A percentile compares a stretch with the other conserved stretches of the same genome.
Conservation (phyloP, 805 yeast genomes). For the Zygosaccharomyces bisporus region DNA sequence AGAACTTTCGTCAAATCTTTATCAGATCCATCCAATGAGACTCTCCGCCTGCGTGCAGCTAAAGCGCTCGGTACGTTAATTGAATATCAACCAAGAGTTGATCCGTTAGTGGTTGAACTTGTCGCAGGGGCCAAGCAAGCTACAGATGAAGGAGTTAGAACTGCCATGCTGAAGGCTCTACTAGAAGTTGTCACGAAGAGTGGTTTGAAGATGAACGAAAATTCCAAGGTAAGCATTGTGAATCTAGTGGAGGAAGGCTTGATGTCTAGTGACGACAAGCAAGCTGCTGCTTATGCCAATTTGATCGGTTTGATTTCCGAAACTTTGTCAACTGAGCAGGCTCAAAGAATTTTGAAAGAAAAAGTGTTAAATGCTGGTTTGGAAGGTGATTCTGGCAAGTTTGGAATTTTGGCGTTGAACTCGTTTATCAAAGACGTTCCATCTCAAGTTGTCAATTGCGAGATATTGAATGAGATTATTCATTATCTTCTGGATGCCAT, state of each 20-base stretch:
- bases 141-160: conserved; percentile 66
- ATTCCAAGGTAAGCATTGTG: conserved; percentile 65
- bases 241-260: conserved; percentile 72
- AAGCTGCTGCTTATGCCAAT: conserved; percentile 72
- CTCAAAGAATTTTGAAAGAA: conserved; percentile 50
- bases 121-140: conserved; percentile 68
- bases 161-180: conserved; percentile 81
- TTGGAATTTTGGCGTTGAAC: conserved; percentile 69
- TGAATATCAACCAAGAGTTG: conserved; percentile 88
- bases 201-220: conserved; percentile 71
- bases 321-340: conserved; percentile 62
- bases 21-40: conserved; percentile 69
- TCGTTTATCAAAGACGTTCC: conserved; percentile 79
- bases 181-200: conserved; percentile 77
- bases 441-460: conserved; percentile 52
- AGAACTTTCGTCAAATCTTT: conserved; percentile 92
- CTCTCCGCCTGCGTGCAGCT: conserved; percentile 80
- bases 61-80: conserved; percentile 84
- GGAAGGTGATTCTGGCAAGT: conserved; percentile 47
- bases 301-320: conserved; percentile 73
- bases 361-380: conserved; percentile 52
- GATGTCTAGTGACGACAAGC: conserved; percentile 49
- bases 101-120: conserved; percentile 83
- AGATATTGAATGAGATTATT: conserved; percentile 48
- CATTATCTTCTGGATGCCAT: conserved; percentile 47